Evolutionary conservation across 257 asterid genomes (phyloP), one percentile per base, ranked within the genome.

Genomic region (Schizonepeta tenuifolia): DNA sequence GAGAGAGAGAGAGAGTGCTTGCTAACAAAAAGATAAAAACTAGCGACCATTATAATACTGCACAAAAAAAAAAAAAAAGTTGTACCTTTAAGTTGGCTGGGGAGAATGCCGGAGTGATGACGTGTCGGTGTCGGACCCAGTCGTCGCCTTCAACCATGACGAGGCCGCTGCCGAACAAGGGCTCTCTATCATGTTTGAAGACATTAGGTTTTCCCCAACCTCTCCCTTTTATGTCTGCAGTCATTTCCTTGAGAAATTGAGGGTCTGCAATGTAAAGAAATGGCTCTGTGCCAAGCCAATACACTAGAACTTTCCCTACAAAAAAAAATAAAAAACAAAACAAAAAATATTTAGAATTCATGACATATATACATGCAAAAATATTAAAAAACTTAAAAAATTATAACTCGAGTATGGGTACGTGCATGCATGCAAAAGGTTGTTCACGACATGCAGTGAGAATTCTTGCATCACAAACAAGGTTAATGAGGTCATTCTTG

Each of bases 221-320:
- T 69, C 80, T 94, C 0, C 98, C 98, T 53, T 65, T 56, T 26
- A 94, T 83, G 35, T 85, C 88, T 0, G 92, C 82, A 2, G 83
- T 70, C 89, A 94, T 94, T 43, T 75, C 79, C 78, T 80, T 84
- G 51, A 91, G 57, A 67, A 94, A 88, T 35, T 88, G 91, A 0
- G 99, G 96, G 26, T 94, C 96, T 9, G 99, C 96, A 14, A 94
- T 75, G 77, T 87, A 94, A 0, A 91, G 72, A 61, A 94, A 94
- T 28, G 99, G 96, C 77, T 94, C 99, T 51, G 93, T 92, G 6
- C 98, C 98, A 40, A 91, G 44, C 99, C 99, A 91, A 78, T 91
- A 94, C 1, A 80, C 67, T 35, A 86, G 77, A 24, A 94, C 96
- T 73, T 94, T 94, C 33, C 97, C 99, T 94, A 79, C n/a, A n/a